Base-by-base conservation (phyloP, 2,329 filamentous ascomycete genomes). In the Alternaria gansuensis region DNA sequence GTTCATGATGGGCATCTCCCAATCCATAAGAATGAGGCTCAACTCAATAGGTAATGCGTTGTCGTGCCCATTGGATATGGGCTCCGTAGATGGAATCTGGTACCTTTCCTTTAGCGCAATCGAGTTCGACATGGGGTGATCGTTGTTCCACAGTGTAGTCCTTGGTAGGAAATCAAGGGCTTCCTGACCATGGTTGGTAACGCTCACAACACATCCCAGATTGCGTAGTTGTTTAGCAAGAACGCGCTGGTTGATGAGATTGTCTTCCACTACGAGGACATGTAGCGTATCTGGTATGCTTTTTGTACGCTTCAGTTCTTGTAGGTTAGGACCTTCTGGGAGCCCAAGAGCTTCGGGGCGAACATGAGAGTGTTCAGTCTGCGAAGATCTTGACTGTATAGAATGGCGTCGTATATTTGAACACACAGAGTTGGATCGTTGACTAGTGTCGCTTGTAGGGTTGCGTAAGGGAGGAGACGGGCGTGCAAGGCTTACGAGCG, bases 21-120 rank as follows among this genome's bases (percentile, higher is more conserved):
- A 70, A 24, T 77, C 74, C 67, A 75, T 71, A 4, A 77, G 61
- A 3, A 77, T 69, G 10, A 78, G 45, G 5, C 45, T 54, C 9
- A 66, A 48, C 34, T 62, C 56, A 5, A 67, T 24, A 13, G 64
- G 64, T 13, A n/a, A 40, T 1, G 41, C n/a, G 5, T 49, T 36
- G 5, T 56, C 44, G n/a, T 44, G 33, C 10, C 40, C 43, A 7
- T 21, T 8, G 7, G 24, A 34, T 29, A 51, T 46, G 5, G 56
- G 48, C 10, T 62, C 61, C 10, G 51, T 54, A 10, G 51, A 60
- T 1, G 54, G 46, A 28, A 59, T 55, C 37, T 54, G 48, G 10
- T 23, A 51, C 5, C 41, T 54, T 17, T 43, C 37, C 26, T 43
- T 26, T 53, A 13, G 89, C 75, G 92, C 88, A 85, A 88, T 49